These are phyloP conservation scores for Pythium scleroteichum DNA, from an alignment of 352 stramenopile genomes.

Conservation along the genomic window DNA sequence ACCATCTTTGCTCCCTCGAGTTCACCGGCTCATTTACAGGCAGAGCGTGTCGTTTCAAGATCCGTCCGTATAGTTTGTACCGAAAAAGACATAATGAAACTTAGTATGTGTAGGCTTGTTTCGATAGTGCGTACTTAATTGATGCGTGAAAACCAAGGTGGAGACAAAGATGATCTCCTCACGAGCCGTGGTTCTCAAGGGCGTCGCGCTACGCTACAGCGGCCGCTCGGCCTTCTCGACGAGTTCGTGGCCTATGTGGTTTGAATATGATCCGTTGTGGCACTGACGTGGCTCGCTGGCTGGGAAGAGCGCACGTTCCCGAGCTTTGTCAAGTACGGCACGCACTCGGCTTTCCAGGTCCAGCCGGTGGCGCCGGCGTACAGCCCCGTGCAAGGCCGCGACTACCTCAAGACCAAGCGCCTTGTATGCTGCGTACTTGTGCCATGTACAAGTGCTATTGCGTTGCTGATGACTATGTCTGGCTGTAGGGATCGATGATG, in stretches of 20 bases:
- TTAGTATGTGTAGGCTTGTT: neutral
- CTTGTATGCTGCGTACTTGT: slow-evolving; percentile 35
- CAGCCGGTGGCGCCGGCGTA: slow-evolving; percentile 69
- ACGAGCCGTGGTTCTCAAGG: slow-evolving; percentile 17
- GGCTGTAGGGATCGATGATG: slow-evolving; percentile 73
- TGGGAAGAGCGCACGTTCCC: slow-evolving; percentile 62
- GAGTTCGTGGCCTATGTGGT: slow-evolving; percentile 10
- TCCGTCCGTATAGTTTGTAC: slow-evolving; percentile 4
- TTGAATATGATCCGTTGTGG: no score
- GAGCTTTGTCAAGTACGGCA: slow-evolving; percentile 74
- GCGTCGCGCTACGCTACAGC: slow-evolving; percentile 2
- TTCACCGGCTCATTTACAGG: neutral
- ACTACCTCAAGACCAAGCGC: slow-evolving; percentile 84
- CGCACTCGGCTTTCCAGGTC: slow-evolving; percentile 75
- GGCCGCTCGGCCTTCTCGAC: slow-evolving; percentile 5
- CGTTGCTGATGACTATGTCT: neutral
- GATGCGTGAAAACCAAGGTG: neutral
- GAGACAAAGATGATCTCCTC: neutral
- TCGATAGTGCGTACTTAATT: slow-evolving; percentile 13
- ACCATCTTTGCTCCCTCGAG: slow-evolving; percentile 27
- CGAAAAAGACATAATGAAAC: slow-evolving; percentile 14
- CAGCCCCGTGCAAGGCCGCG: slow-evolving; percentile 40
- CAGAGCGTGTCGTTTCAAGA: slow-evolving; percentile 13
- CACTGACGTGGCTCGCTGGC: neutral
- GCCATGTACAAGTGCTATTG: neutral